phyloP scores from a whole-genome alignment of 1,139 yeast species.

The Diutina neorugosa region DNA sequence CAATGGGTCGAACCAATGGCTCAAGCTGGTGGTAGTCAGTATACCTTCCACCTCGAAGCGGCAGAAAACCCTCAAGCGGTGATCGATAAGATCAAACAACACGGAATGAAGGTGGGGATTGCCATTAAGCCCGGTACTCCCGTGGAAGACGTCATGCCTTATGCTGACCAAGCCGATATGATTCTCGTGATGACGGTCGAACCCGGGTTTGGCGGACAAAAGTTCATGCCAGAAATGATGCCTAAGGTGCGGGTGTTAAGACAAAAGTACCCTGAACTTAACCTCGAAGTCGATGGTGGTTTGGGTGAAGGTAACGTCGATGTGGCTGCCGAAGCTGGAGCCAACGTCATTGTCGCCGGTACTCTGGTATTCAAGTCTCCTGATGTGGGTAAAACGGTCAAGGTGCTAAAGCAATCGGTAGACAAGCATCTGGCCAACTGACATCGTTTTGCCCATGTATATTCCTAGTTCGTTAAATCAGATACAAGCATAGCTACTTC shows the following conservation, averaged over 20 bases:
- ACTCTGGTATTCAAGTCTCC: slow-evolving; percentile 34
- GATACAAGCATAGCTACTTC: not conserved
- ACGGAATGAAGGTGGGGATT: slow-evolving; percentile 91
- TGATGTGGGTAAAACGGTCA: not conserved
- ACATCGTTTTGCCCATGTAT: not conserved
- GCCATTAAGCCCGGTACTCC: slow-evolving; percentile 93
- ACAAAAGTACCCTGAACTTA: slow-evolving; percentile 57
- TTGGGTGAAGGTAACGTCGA: slow-evolving; percentile 33
- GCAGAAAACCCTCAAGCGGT: slow-evolving; percentile 68
- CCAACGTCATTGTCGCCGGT: slow-evolving; percentile 97
- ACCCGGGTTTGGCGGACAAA: slow-evolving; percentile 98
- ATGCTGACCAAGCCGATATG: slow-evolving; percentile 78
- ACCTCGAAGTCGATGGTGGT: slow-evolving; percentile 97
- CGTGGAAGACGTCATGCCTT: slow-evolving; percentile 68
- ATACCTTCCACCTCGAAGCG: slow-evolving; percentile 93
- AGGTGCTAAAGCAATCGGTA: not conserved
- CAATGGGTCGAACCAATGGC: slow-evolving; percentile 93
- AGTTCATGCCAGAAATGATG: slow-evolving; percentile 94
- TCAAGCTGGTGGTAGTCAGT: slow-evolving; percentile 90
- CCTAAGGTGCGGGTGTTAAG: slow-evolving; percentile 79
- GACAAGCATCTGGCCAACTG: not conserved
- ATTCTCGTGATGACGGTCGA: slow-evolving; percentile 96
- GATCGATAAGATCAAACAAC: slow-evolving; percentile 59
- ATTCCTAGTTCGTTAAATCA: not conserved
- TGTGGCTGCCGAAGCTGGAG: slow-evolving; percentile 21